Percentiles rank a stretch among this genome's conserved stretches.
Conservation (phyloP, 805 yeast species). For the Saccharomycopsis sp. region DNA sequence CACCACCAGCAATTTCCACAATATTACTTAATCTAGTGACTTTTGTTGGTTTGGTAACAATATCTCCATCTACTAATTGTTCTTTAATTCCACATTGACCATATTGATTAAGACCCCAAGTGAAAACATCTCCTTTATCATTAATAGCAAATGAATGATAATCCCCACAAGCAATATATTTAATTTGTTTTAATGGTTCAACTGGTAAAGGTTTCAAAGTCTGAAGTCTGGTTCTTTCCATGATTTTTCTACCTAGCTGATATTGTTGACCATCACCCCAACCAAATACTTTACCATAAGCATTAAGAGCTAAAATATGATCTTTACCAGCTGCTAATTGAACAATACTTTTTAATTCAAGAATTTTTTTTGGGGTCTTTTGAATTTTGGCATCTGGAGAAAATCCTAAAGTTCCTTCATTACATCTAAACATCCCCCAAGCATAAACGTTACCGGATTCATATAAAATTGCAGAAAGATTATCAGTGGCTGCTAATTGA, state of each 20-base stretch:
- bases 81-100: conserved; percentile 90
- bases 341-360: conserved; percentile 53
- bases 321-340: conserved; percentile 91
- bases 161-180: conserved; percentile 83
- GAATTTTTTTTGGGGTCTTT: conserved; percentile 52
- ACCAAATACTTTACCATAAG: conserved; percentile 78
- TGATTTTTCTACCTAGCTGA: conserved; percentile 80
- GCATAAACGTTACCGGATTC: conserved; percentile 85
- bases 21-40: conserved; percentile 56
- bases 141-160: conserved; percentile 92
- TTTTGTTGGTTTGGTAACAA: conserved; percentile 66
- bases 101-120: conserved; percentile 96
- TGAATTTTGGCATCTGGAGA: conserved; percentile 56
- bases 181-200: conserved; percentile 62
- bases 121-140: conserved; percentile 52
- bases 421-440: conserved; percentile 95
- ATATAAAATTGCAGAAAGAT: conserved; percentile 69
- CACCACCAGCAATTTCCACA: conserved; percentile 73
- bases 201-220: conserved; percentile 75
- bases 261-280: conserved; percentile 97
- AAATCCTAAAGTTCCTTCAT: conserved; percentile 87
- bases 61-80: conserved; percentile 75
- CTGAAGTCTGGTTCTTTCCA: conserved; percentile 66
- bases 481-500: conserved; percentile 87
- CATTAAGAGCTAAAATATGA: conserved; percentile 75